Percentiles rank a stretch among this genome's conserved stretches.
Evolutionary conservation across 2,329 filamentous ascomycete genomes (phyloP).

Genomic region (Botrytis fragariae): DNA sequence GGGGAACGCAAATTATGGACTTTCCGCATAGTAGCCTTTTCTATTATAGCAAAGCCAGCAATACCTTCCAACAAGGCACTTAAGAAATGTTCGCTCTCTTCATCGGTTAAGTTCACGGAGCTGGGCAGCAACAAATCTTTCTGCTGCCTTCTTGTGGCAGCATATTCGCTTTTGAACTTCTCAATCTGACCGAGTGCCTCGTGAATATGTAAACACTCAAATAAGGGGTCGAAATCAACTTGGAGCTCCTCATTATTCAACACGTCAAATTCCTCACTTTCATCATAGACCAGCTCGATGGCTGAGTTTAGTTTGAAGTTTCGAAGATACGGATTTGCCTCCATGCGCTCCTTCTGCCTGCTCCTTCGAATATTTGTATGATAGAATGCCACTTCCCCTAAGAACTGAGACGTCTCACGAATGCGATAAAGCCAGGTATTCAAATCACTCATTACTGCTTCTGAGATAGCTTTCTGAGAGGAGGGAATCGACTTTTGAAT

Average conservation of each 20-base stretch:
- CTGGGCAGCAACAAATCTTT: constrained; percentile 84
- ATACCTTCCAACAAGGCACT: constrained; percentile 91
- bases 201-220: constrained; percentile 94
- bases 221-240: constrained; percentile 90
- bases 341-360: constrained; percentile 78
- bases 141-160: constrained; percentile 83
- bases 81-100: constrained; percentile 78
- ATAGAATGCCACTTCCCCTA: constrained; percentile 95
- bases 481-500: constrained; percentile 94
- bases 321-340: constrained; percentile 56
- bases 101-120: constrained; percentile 72
- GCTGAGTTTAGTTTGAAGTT: constrained; percentile 93
- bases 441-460: constrained; percentile 93
- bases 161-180: constrained; percentile 86
- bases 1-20: constrained; percentile 77
- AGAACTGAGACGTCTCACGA: constrained; percentile 90
- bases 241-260: constrained; percentile 93
- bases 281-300: constrained; percentile 92
- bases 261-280: constrained; percentile 92
- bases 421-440: constrained; percentile 97
- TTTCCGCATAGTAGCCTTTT: constrained; percentile 87
- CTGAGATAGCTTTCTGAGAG: constrained; percentile 88
- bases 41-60: constrained; percentile 93
- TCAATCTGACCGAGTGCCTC: constrained; percentile 90
- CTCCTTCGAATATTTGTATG: constrained; percentile 85